These are phyloP conservation scores for Thalassiosira livingstoniorum DNA, from an alignment of 352 stramenopile genomes.

Conservation along the genomic window DNA sequence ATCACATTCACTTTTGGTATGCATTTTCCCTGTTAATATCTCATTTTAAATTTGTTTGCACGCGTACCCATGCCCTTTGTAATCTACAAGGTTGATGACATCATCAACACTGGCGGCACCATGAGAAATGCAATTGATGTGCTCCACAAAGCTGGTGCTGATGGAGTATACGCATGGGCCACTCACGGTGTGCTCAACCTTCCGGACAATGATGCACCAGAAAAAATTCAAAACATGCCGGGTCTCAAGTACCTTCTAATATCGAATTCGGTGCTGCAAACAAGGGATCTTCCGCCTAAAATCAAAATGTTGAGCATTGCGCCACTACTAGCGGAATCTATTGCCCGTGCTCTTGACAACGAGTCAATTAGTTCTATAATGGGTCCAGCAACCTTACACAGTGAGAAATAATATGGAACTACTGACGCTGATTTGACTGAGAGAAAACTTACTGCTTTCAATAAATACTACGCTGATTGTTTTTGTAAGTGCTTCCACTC, in stretches of 20 bases:
- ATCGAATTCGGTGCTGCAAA: slow-evolving; percentile 73
- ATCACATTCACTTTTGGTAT: too few species aligned
- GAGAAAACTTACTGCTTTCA: too few species aligned
- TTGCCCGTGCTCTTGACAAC: slow-evolving; percentile 75
- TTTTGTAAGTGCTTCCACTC: too few species aligned
- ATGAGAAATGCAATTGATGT: slow-evolving; percentile 68
- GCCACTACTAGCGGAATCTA: slow-evolving; percentile 79
- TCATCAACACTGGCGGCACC: slow-evolving; percentile 81
- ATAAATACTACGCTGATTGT: too few species aligned
- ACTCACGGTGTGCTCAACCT: slow-evolving; percentile 81
- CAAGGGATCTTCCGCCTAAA: slow-evolving; percentile 64
- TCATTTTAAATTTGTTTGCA: too few species aligned
- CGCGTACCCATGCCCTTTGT: background rate
- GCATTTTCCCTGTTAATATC: too few species aligned
- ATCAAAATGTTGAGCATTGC: slow-evolving; percentile 81
- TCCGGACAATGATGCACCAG: slow-evolving; percentile 42
- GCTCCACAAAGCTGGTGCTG: slow-evolving; percentile 66
- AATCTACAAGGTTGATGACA: slow-evolving; percentile 46
- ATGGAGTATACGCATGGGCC: slow-evolving; percentile 78
- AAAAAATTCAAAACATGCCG: slow-evolving; percentile 69
- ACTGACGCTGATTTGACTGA: too few species aligned
- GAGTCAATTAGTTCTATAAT: slow-evolving; percentile 70
- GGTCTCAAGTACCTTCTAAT: slow-evolving; percentile 80
- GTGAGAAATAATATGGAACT: too few species aligned
- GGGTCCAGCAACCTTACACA: too few species aligned